Conservation (phyloP, 1,139 yeast genomes). For the Suhomyces kunorum region DNA sequence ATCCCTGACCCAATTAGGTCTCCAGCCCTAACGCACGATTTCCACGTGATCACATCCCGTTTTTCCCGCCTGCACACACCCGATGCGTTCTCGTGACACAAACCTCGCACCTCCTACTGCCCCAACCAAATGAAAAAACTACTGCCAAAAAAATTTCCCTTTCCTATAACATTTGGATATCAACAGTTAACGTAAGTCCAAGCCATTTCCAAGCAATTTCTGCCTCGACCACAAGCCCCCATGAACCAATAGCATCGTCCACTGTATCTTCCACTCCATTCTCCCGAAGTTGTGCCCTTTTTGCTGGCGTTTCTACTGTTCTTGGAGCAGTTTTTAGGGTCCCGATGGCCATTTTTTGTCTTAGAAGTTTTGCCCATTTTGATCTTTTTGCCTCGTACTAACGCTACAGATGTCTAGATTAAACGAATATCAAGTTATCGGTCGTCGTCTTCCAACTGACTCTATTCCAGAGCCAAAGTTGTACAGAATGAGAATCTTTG, state of each 20-base stretch:
- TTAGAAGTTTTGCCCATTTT: neutral
- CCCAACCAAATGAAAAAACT: slow-evolving; percentile 15
- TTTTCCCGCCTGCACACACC: slow-evolving; percentile 15
- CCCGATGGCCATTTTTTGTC: neutral
- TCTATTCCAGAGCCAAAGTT: slow-evolving; percentile 99
- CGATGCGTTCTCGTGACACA: slow-evolving; percentile 13
- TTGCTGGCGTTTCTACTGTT: neutral
- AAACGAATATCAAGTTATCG: slow-evolving; percentile 99
- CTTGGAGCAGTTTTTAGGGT: neutral
- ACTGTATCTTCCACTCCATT: no score
- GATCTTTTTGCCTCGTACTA: slow-evolving; percentile 18
- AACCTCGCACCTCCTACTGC: slow-evolving; percentile 12
- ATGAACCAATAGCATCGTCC: slow-evolving; percentile 1
- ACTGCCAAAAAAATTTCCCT: slow-evolving; percentile 14
- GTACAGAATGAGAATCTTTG: slow-evolving; percentile 99
- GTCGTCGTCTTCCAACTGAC: slow-evolving; percentile 99
- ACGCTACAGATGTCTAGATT: slow-evolving; percentile 71
- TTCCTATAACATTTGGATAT: slow-evolving; percentile 19
- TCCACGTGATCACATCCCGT: slow-evolving; percentile 1
- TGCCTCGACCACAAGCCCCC: neutral
- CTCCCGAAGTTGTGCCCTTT: neutral
- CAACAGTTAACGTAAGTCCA: slow-evolving; percentile 19
- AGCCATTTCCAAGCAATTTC: neutral
- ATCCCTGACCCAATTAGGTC: slow-evolving; percentile 17
- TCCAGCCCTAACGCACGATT: slow-evolving; percentile 10